Conservation (phyloP, 352 stramenopile species). For the Globisporangium nunn region DNA sequence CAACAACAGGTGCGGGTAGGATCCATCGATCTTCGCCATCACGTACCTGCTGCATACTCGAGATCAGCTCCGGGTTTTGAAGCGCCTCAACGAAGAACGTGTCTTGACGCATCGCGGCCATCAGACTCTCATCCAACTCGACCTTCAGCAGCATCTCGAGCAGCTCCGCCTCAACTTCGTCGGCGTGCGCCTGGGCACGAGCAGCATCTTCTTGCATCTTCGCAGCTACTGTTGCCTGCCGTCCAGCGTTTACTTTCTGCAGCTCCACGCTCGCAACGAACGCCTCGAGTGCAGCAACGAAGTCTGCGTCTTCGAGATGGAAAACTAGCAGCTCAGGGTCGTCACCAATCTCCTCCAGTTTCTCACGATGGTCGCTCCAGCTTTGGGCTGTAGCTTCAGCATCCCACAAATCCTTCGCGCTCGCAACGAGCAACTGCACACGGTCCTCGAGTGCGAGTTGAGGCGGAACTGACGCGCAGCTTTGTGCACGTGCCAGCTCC, state of each 20-base stretch:
- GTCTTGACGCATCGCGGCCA: slow-evolving; percentile 55
- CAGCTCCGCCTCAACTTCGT: slow-evolving; percentile 20
- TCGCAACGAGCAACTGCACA: slow-evolving; percentile 20
- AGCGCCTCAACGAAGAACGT: slow-evolving; percentile 48
- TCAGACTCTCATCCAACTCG: slow-evolving; percentile 36
- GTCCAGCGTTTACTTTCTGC: slow-evolving; percentile 10
- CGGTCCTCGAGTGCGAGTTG: slow-evolving; percentile 28
- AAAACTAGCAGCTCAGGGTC: slow-evolving; percentile 64
- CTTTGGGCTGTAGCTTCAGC: neutral
- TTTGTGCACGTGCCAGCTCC: neutral
- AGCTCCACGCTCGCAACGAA: slow-evolving; percentile 31
- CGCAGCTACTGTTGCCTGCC: neutral
- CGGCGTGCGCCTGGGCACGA: slow-evolving; percentile 1
- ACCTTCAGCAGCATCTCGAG: slow-evolving; percentile 37
- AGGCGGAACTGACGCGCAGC: neutral
- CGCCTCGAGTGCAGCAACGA: slow-evolving; percentile 21
- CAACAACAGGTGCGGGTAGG: neutral
- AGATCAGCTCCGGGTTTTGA: slow-evolving; percentile 40
- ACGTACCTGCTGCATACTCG: slow-evolving; percentile 53
- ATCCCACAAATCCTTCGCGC: neutral
- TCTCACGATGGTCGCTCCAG: slow-evolving; percentile 28
- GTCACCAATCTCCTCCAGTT: slow-evolving; percentile 55
- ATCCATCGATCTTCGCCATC: neutral
- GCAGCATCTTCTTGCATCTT: slow-evolving; percentile 5
- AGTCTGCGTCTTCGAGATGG: slow-evolving; percentile 42